A percentile compares a stretch with the other conserved stretches of the same genome.
Evolutionary conservation across 192 early-diverging fungal genomes (phyloP).

Genomic region (Coemansia biformis): DNA sequence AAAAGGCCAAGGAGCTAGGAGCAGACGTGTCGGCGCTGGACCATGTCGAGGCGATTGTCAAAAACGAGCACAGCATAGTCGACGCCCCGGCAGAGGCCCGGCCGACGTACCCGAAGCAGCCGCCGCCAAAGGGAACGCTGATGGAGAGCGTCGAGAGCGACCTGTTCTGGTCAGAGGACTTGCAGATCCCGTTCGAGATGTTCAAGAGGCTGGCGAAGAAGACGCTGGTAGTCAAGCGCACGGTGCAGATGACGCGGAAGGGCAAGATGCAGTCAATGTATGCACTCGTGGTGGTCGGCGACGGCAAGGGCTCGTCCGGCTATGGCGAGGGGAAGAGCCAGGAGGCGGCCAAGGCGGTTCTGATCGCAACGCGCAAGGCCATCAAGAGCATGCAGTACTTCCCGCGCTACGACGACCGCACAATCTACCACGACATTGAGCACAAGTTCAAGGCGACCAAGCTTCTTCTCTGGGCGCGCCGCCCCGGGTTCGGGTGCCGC

Average conservation of each 20-base stretch:
- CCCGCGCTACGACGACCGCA: constrained; percentile 89
- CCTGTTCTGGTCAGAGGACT: constrained; percentile 44
- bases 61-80: constrained; percentile 29
- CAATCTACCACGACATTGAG: constrained; percentile 79
- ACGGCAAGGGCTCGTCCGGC: constrained; percentile 84
- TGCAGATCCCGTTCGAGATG: constrained; percentile 54
- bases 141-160: constrained; percentile 16
- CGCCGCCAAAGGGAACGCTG: constrained; percentile 8
- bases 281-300: constrained; percentile 92
- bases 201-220: constrained; percentile 61
- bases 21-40: constrained; percentile 6
- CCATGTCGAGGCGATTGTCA: constrained; percentile 15
- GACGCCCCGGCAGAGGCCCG: constrained; percentile 10
- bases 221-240: constrained; percentile 66
- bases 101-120: constrained; percentile 15
- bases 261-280: constrained; percentile 80
- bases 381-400: constrained; percentile 82
- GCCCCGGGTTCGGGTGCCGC: constrained; percentile 93
- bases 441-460: constrained; percentile 87
- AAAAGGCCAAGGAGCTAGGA: constrained; percentile 32
- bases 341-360: constrained; percentile 72
- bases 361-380: constrained; percentile 81
- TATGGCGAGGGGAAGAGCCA: constrained; percentile 87
- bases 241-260: constrained; percentile 71
- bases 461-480: constrained; percentile 72